Evolutionary conservation across 805 yeast genomes (phyloP), one percentile per base, ranked within the genome.

Genomic region (Sugiyamaella qingdaonensis): DNA sequence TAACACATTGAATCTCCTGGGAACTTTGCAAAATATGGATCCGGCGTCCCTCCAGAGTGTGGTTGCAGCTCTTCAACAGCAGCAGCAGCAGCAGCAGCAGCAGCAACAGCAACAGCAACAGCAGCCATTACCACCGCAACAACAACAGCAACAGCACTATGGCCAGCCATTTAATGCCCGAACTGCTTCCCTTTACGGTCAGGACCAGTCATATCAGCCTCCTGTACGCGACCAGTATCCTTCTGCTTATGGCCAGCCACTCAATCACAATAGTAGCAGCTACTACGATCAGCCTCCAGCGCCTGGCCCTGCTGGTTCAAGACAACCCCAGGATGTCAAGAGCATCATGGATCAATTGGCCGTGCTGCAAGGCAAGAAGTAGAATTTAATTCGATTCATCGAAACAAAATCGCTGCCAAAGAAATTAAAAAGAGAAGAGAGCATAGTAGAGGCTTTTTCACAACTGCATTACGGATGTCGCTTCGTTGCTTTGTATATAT

Each of bases 1-100:
- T 14, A 43, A 42, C 33, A 46, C 55, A 4, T 49, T 57, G 2
- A 53, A 53, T 29, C 49, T 63, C 13, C 43, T 63, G 36, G 58
- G 59, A 8, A 73, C 84, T 55, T 59, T 88, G 44, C 95, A 87
- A 69, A 87, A 87, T 59, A 68, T 88, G 60, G 95, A 89, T 68
- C 88, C 94, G 36, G 74, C 71, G 53, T 82, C 90, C 37, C 73
- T 89, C 62, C 88, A 88, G 65, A 79, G 76, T 14, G 86, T 88
- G 13, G 94, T 65, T 7, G 49, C 60, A 14, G 62, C 61, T 9
- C 55, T 64, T 10, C 65, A 63, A 18, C 64, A 60, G 35, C 64
- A 57, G 46, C 64, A 60, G 47, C 37, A 29, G n/a, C 46, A 21
- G 44, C 49, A n/a, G 14, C 52, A 42, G 47, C 51, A 33, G 2